Percentiles rank a stretch among this genome's conserved stretches.
Conservation (phyloP, 108 stramenopile species). For the Pseudonitzschia multiseries region DNA sequence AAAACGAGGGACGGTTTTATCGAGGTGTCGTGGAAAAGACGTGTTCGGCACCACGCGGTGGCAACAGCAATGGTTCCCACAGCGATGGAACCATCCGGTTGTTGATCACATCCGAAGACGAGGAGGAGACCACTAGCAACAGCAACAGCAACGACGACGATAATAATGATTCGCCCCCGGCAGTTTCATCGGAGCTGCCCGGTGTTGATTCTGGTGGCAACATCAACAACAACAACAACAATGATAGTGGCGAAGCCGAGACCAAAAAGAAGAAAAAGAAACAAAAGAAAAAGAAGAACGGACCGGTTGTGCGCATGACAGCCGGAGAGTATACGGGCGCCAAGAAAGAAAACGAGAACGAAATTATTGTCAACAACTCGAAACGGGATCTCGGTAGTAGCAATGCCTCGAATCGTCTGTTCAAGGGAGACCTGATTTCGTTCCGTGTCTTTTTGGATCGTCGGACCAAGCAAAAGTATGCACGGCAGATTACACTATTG, state of each 20-base stretch:
- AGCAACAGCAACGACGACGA: too few species aligned
- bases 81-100: slow-evolving; percentile 35
- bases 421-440: slow-evolving; percentile 59
- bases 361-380: too few species aligned
- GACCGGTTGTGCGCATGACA: slow-evolving; percentile 33
- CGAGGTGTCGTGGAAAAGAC: slow-evolving; percentile 50
- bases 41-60: slow-evolving; percentile 21
- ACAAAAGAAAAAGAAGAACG: slow-evolving; percentile 8
- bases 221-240: neutral
- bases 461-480: slow-evolving; percentile 57
- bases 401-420: slow-evolving; percentile 28
- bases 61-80: neutral
- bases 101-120: slow-evolving; percentile 6
- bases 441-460: slow-evolving; percentile 62
- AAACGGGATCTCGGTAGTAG: slow-evolving; percentile 9
- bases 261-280: neutral
- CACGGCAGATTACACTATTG: slow-evolving; percentile 55
- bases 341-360: slow-evolving; percentile 17
- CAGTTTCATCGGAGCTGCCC: neutral
- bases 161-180: neutral
- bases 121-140: neutral
- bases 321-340: slow-evolving; percentile 19
- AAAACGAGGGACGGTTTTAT: slow-evolving; percentile 47
- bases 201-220: neutral
- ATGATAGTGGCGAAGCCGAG: neutral